phyloP scores from a whole-genome alignment of 345 rosid genomes.

The Eucalyptus dawsonii region DNA sequence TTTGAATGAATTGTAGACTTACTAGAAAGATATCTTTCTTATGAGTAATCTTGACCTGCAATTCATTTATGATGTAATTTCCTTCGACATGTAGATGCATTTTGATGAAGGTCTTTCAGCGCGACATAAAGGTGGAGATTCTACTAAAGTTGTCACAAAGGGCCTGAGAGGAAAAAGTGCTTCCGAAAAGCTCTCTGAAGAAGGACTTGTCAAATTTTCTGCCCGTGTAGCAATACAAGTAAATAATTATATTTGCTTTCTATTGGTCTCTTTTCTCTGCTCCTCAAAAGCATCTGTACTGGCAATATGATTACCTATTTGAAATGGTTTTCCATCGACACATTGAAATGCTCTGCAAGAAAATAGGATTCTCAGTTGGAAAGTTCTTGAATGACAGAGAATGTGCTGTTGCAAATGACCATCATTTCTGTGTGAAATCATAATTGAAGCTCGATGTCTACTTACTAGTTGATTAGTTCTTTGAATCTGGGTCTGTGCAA shows the following conservation, averaged over 20 bases:
- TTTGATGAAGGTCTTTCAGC: constrained; percentile 91
- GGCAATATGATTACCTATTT: not conserved
- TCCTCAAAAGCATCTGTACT: not conserved
- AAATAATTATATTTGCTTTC: not conserved
- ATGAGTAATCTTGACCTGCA: not conserved
- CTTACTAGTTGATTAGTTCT: not conserved
- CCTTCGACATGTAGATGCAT: constrained; percentile 50
- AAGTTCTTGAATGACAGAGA: not conserved
- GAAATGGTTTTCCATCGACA: not conserved
- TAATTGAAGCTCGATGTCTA: not conserved
- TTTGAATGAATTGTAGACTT: not conserved
- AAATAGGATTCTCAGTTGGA: not conserved
- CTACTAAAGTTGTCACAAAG: constrained; percentile 53
- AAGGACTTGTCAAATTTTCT: constrained; percentile 77
- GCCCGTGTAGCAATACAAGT: constrained; percentile 87
- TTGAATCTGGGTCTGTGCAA: not conserved
- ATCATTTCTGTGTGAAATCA: not conserved
- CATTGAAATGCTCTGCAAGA: not conserved
- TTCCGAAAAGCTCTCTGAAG: constrained; percentile 73
- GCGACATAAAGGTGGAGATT: constrained; percentile 62
- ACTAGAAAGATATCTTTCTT: not conserved
- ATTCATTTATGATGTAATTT: not conserved
- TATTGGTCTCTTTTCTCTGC: not conserved
- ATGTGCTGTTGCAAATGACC: not conserved
- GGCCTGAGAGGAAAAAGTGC: constrained; percentile 73